phyloP scores from a whole-genome alignment of 2,329 filamentous ascomycete species.

The Stagonosporopsis rhizophila region DNA sequence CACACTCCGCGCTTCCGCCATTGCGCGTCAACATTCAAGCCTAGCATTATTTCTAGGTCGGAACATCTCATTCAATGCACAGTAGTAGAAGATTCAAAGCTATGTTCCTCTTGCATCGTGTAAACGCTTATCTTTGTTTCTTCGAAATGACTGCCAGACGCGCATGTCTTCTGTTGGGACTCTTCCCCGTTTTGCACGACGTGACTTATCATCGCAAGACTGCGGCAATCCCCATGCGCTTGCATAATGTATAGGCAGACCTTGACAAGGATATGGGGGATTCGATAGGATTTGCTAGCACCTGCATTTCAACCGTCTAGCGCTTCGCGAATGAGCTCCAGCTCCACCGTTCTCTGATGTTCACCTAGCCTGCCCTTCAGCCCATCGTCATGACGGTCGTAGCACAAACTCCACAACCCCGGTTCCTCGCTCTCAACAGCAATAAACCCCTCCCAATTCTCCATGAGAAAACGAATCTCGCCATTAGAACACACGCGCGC shows the following conservation, averaged over 20 bases:
- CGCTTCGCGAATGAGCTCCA: slow-evolving; percentile 26
- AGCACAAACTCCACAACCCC: slow-evolving; percentile 60
- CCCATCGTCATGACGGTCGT: slow-evolving; percentile 54
- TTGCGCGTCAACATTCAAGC: slow-evolving; percentile 8
- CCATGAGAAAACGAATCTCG: slow-evolving; percentile 61
- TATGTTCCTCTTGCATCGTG: background rate
- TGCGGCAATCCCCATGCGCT: background rate
- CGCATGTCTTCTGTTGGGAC: background rate
- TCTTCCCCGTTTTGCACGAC: slow-evolving; percentile 2
- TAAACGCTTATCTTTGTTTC: background rate
- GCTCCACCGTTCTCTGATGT: slow-evolving; percentile 24
- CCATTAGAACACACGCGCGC: slow-evolving; percentile 77
- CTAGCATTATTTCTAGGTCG: slow-evolving; percentile 1
- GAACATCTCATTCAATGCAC: background rate
- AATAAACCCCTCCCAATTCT: slow-evolving; percentile 63
- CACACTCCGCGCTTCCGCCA: slow-evolving; percentile 4
- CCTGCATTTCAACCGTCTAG: slow-evolving; percentile 8
- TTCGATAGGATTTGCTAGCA: background rate
- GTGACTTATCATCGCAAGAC: background rate
- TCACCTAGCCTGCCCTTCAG: slow-evolving; percentile 46
- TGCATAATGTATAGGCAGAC: background rate
- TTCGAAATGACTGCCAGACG: background rate
- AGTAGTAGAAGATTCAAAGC: background rate
- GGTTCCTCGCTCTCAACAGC: slow-evolving; percentile 59
- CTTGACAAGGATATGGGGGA: background rate